Conservation (phyloP, 371 early-diverging fungal species). For the Mucor lusitanicus region DNA sequence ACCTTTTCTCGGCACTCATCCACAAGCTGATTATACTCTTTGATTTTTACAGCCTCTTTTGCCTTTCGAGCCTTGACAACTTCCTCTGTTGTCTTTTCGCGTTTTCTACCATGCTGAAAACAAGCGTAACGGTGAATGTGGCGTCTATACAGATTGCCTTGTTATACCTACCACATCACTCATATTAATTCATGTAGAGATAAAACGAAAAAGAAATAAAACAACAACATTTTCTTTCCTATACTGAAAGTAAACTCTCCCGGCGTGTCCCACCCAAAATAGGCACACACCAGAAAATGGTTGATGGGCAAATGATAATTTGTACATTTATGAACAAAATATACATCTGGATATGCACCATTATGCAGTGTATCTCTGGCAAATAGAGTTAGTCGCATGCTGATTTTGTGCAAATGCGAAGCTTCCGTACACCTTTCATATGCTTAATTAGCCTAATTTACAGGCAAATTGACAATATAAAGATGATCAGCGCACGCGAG, state of each 20-base stretch:
- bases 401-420: not conserved
- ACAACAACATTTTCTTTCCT: not conserved
- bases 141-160: not conserved
- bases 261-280: not conserved
- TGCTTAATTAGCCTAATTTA: not conserved
- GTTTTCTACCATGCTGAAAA: slow-evolving; percentile 50
- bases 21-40: slow-evolving; percentile 51
- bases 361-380: not conserved
- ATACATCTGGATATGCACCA: slow-evolving; percentile 2
- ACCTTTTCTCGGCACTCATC: slow-evolving; percentile 37
- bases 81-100: slow-evolving; percentile 48
- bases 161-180: slow-evolving; percentile 29
- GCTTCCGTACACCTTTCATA: not conserved
- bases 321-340: not conserved
- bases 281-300: not conserved
- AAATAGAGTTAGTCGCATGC: not conserved
- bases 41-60: slow-evolving; percentile 51
- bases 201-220: not conserved
- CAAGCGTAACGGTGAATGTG: not conserved
- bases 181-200: slow-evolving; percentile 11
- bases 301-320: not conserved
- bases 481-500: not conserved
- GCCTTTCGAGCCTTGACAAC: slow-evolving; percentile 33
- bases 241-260: not conserved
- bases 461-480: not conserved